A percentile compares a stretch with the other conserved stretches of the same genome.
Evolutionary conservation across 306 rosid genomes (phyloP).

Genomic region (Mimosa bimucronata): DNA sequence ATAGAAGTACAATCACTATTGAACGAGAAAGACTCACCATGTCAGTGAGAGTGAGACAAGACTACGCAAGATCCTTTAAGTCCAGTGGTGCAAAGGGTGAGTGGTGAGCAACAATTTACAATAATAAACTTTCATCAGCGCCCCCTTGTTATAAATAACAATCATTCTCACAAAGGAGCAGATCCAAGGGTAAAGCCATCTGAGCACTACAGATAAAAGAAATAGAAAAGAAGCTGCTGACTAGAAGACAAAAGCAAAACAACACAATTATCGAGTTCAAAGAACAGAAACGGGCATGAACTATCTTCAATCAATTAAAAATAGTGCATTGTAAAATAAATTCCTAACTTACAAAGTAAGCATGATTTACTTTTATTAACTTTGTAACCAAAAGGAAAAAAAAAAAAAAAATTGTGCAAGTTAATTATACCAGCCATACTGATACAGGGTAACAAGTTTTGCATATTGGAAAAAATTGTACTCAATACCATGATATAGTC

Average conservation of each 20-base stretch:
- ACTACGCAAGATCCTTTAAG: slow-evolving; percentile 23
- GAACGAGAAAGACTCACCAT: slow-evolving; percentile 5
- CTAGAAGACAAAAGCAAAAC: slow-evolving; percentile 8
- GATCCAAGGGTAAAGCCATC: background rate
- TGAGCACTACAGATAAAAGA: background rate
- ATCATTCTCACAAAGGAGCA: slow-evolving; percentile 32
- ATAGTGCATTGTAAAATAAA: background rate
- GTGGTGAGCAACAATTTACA: background rate
- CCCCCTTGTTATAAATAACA: background rate
- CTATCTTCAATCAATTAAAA: background rate
- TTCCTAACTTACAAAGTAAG: slow-evolving; percentile 9
- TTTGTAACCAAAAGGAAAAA: background rate
- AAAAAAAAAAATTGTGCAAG: background rate
- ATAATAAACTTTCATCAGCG: background rate
- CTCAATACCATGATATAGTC: background rate
- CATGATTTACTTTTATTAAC: background rate
- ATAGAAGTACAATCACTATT: slow-evolving; percentile 6
- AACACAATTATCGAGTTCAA: background rate
- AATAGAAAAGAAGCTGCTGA: background rate
- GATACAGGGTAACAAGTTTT: background rate
- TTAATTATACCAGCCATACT: background rate
- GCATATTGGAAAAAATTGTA: background rate
- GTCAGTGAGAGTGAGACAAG: slow-evolving; percentile 16
- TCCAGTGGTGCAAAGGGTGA: background rate
- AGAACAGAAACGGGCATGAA: background rate